phyloP scores from a whole-genome alignment of 2,329 filamentous ascomycete species.

The Bipolaris victoriae region DNA sequence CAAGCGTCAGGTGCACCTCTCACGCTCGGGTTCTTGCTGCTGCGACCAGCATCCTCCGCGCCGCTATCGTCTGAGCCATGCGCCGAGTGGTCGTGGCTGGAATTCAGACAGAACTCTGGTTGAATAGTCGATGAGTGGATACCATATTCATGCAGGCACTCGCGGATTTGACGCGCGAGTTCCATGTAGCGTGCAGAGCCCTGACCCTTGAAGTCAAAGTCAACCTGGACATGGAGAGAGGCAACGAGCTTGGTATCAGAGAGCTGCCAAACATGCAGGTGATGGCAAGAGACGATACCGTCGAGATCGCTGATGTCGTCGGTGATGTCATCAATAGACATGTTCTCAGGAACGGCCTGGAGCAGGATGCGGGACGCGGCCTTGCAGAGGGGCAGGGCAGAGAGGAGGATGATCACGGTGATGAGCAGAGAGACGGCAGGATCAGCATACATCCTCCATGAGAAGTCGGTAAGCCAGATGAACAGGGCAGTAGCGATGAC shows the following conservation, averaged over 20 bases:
- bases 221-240: slow-evolving; percentile 89
- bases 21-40: slow-evolving; percentile 47
- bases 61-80: slow-evolving; percentile 41
- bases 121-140: slow-evolving; percentile 98
- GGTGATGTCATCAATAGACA: slow-evolving; percentile 87
- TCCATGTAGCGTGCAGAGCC: slow-evolving; percentile 85
- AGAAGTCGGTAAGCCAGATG: slow-evolving; percentile 88
- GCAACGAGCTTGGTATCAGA: slow-evolving; percentile 94
- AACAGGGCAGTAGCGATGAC: slow-evolving; percentile 82
- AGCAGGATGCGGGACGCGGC: slow-evolving; percentile 87
- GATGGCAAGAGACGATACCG: slow-evolving; percentile 88
- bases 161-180: slow-evolving; percentile 79
- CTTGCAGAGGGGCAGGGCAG: slow-evolving; percentile 77
- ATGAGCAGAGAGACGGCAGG: slow-evolving; percentile 93
- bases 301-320: slow-evolving; percentile 86
- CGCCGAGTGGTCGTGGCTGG: slow-evolving; percentile 51
- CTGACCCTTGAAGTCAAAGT: slow-evolving; percentile 84
- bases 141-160: slow-evolving; percentile 91
- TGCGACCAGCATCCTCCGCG: slow-evolving; percentile 34
- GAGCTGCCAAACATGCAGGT: slow-evolving; percentile 97
- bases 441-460: slow-evolving; percentile 85
- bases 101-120: slow-evolving; percentile 72
- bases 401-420: slow-evolving; percentile 75
- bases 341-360: slow-evolving; percentile 88
- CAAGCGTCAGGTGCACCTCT: slow-evolving; percentile 47